These are phyloP conservation scores for Phlebopus sp. DNA, from an alignment of 1,284 basidiomycete species.

Conservation along the genomic window DNA sequence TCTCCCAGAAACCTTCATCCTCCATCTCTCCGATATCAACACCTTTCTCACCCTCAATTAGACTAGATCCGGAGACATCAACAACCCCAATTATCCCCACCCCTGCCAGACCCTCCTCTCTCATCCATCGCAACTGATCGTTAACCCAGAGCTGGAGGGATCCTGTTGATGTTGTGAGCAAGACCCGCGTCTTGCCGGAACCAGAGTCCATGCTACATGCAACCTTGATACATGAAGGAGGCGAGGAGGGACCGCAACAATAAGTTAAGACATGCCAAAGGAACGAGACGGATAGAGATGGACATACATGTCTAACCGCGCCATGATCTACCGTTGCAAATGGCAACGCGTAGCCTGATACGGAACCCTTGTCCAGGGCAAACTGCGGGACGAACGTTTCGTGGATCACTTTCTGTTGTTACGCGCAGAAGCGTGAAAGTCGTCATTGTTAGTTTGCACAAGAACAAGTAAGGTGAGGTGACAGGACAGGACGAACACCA, in stretches of 20 bases:
- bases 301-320: slow-evolving; percentile 63
- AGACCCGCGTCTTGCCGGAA: slow-evolving; percentile 39
- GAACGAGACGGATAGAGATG: slow-evolving; percentile 7
- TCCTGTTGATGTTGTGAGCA: slow-evolving; percentile 76
- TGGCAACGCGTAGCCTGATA: slow-evolving; percentile 64
- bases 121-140: slow-evolving; percentile 66
- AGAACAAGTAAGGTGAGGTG: not conserved
- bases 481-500: slow-evolving; percentile 31
- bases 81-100: slow-evolving; percentile 69
- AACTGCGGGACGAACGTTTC: slow-evolving; percentile 61
- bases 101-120: slow-evolving; percentile 80
- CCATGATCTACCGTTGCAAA: slow-evolving; percentile 76
- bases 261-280: slow-evolving; percentile 6
- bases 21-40: slow-evolving; percentile 22
- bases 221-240: slow-evolving; percentile 35
- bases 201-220: slow-evolving; percentile 50
- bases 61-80: slow-evolving; percentile 52
- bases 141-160: slow-evolving; percentile 76
- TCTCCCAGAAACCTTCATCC: slow-evolving; percentile 56
- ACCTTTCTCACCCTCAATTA: slow-evolving; percentile 3
- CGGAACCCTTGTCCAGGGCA: slow-evolving; percentile 52
- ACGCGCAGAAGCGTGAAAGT: not conserved
- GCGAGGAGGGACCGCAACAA: not conserved
- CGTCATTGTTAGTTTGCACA: no score
- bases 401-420: slow-evolving; percentile 44